These are phyloP conservation scores for Candida smagusa DNA, from an alignment of 1,139 yeast species.

Conservation along the genomic window DNA sequence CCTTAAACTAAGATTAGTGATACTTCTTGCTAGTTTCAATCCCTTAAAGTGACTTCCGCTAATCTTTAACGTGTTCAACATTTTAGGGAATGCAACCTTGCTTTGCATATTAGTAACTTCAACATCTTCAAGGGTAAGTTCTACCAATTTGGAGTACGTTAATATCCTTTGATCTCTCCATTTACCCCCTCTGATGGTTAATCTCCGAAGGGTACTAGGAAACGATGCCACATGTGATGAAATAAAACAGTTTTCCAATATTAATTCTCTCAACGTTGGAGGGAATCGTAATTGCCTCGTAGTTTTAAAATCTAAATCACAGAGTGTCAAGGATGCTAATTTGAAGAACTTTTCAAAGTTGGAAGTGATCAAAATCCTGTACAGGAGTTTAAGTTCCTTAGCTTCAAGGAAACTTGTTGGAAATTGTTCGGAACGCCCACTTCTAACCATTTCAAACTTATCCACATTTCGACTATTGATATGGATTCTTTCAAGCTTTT, in stretches of 20 bases:
- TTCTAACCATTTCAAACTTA: conserved; percentile 8
- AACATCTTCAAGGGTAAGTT: conserved; percentile 9
- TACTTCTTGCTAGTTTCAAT: conserved; percentile 4
- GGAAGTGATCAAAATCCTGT: conserved; percentile 7
- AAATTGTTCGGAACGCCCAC: conserved; percentile 10
- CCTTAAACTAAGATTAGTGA: conserved; percentile 7
- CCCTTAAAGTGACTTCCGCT: conserved; percentile 7
- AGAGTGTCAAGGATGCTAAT: conserved; percentile 8
- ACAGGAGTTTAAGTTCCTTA: conserved; percentile 9
- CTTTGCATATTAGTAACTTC: conserved; percentile 7
- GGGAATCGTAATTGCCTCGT: conserved; percentile 12
- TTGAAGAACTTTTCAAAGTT: conserved; percentile 11
- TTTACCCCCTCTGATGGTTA: conserved; percentile 10
- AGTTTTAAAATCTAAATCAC: conserved; percentile 9
- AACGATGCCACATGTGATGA: conserved; percentile 12
- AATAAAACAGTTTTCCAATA: conserved; percentile 11
- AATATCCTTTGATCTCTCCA: conserved; percentile 11
- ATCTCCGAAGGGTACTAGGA: conserved; percentile 9
- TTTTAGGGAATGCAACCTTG: conserved; percentile 8
- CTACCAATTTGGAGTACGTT: conserved; percentile 8
- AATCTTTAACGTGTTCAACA: conserved; percentile 7
- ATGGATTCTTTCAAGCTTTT: conserved; percentile 10
- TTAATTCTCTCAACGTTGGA: conserved; percentile 7
- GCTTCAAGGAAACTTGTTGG: conserved; percentile 8
- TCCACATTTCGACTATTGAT: conserved; percentile 4